Evolutionary conservation across 2,329 filamentous ascomycete species (phyloP), one percentile per base, ranked within the genome.

Genomic region (Penicillium brasilianum): DNA sequence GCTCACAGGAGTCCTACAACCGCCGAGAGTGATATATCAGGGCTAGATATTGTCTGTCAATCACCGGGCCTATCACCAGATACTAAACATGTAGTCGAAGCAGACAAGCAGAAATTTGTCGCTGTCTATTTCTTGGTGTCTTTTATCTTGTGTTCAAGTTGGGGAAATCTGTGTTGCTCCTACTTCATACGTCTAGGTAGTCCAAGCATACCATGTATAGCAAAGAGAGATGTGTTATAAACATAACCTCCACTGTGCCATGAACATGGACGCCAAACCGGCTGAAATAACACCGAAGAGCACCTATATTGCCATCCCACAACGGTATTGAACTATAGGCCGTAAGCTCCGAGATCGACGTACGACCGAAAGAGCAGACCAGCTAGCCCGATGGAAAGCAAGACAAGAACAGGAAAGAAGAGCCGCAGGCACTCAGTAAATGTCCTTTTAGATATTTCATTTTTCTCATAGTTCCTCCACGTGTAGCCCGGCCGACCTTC

Each of bases 401-500:
- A 20, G n/a, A 50, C 9, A 22, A 32, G 10, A 50, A 20, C 2
- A 50, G 28, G 13, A 7, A 18, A 20, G 4, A 13, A 14, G 28
- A 10, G 1, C 9, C 9, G 13, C 10, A 28, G 20, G 32, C 22
- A 37, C 6, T 13, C 30, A 46, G 18, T 37, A 48, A 22, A 9
- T 28, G 8, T 34, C 30, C 13, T 36, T 14, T 37, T 16, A 11
- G 30, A n/a, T 30, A 16, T 30, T 25, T 20, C 28, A 34, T 50
- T 50, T 50, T 50, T 32, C 25, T 50, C 44, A 16, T 44, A 41
- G 36, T 43, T 41, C n/a, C 48, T 28, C 36, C 25, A 28, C 44
- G 55, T 46, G 48, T 20, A 34, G 18, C 55, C 37, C 37, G 56
- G 9, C 49, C 58, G 34, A 61, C 34, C 44, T 65, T 58, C 57